Evolutionary conservation across 768 basidiomycete species (phyloP).

Genomic region (Leccinum incarnatum): DNA sequence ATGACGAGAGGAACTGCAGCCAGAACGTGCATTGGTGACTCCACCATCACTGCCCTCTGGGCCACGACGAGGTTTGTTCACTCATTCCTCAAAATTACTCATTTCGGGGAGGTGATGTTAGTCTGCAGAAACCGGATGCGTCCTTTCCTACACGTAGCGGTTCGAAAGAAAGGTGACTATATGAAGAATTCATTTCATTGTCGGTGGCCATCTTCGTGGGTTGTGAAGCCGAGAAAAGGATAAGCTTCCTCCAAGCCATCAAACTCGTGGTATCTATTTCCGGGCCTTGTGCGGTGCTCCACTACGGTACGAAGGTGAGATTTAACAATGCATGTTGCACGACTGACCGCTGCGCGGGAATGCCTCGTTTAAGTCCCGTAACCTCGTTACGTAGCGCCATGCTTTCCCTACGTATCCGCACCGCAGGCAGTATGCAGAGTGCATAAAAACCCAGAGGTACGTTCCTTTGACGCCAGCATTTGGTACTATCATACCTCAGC

Average conservation of each 20-base stretch:
- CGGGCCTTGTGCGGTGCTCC: neutral
- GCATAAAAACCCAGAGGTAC: neutral
- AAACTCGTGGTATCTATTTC: neutral
- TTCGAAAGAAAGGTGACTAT: neutral
- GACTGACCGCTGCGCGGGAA: neutral
- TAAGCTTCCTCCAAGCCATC: neutral
- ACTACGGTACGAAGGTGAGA: neutral
- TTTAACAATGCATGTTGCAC: neutral
- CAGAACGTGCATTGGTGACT: neutral
- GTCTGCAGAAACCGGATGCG: neutral
- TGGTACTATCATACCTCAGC: neutral
- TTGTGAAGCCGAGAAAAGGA: too few relatives aligned
- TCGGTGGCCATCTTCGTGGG: neutral
- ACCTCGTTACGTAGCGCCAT: neutral
- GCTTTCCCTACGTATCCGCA: neutral
- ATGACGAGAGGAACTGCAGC: neutral
- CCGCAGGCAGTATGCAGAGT: neutral
- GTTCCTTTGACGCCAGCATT: neutral
- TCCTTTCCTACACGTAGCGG: neutral
- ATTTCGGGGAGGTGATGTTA: neutral
- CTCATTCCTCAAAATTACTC: neutral
- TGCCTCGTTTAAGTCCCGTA: neutral
- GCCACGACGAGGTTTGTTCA: neutral
- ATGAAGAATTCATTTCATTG: neutral
- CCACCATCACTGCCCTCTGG: neutral